Conservation (phyloP, 352 stramenopile genomes). For the Globisporangium yorkense region DNA sequence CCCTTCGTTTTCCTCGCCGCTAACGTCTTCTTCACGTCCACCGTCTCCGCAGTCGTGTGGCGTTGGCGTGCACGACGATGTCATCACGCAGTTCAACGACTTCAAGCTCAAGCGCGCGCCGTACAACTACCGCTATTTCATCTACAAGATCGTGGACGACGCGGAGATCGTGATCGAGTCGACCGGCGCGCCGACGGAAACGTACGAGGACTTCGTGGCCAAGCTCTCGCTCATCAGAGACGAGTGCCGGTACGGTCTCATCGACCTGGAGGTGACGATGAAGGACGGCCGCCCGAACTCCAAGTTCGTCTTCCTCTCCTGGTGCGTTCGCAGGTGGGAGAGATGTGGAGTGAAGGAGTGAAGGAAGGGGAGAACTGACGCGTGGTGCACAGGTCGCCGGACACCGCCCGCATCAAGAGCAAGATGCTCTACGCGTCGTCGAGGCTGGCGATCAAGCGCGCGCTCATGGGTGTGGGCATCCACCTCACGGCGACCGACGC, state of each 20-base stretch:
- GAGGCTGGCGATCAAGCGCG: constrained; percentile 93
- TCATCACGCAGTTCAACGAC: constrained; percentile 91
- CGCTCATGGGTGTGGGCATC: constrained; percentile 91
- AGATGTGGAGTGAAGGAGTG: neutral
- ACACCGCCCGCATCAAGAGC: constrained; percentile 88
- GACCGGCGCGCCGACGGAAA: constrained; percentile 63
- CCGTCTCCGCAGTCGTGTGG: constrained; percentile 75
- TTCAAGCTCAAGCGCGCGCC: constrained; percentile 94
- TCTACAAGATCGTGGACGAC: constrained; percentile 94
- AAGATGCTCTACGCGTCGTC: constrained; percentile 96
- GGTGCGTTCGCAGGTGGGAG: constrained; percentile 29
- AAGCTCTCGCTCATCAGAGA: constrained; percentile 69
- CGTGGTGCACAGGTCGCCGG: constrained; percentile 66
- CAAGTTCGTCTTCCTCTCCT: constrained; percentile 92
- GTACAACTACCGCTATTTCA: constrained; percentile 93
- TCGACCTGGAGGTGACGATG: constrained; percentile 87
- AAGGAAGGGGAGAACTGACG: neutral
- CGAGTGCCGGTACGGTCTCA: constrained; percentile 86
- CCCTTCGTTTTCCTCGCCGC: neutral
- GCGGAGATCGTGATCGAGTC: constrained; percentile 92
- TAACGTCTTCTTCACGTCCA: neutral
- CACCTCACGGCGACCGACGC: constrained; percentile 92
- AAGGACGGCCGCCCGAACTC: constrained; percentile 85
- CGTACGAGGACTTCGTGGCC: constrained; percentile 84
- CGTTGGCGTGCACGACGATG: constrained; percentile 91